These are phyloP conservation scores for Kazachstania kunashirensis DNA, from an alignment of 805 yeast species.

Conservation along the genomic window DNA sequence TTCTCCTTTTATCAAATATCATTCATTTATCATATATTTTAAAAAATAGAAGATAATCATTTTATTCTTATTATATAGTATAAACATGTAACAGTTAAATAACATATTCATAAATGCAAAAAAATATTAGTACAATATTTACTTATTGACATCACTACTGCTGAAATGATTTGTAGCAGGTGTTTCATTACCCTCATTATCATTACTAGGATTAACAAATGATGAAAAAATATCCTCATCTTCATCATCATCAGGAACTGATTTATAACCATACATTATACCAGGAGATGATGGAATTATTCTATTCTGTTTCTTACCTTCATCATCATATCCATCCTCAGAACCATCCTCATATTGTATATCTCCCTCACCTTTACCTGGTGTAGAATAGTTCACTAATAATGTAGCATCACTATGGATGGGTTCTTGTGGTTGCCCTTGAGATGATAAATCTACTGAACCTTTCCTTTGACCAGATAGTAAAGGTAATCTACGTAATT, in stretches of 20 bases:
- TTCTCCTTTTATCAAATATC: too few relatives aligned
- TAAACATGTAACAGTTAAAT: not conserved
- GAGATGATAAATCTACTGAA: not conserved
- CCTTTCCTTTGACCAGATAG: constrained; percentile 8
- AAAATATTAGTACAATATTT: not conserved
- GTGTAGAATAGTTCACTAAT: constrained; percentile 7
- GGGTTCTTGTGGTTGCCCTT: not conserved
- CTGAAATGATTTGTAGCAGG: constrained; percentile 22
- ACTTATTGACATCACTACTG: not conserved
- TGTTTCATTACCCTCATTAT: constrained; percentile 12
- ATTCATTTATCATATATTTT: too few relatives aligned
- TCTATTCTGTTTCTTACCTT: constrained; percentile 20
- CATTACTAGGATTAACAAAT: constrained; percentile 11
- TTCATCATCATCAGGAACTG: constrained; percentile 7
- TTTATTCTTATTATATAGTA: not conserved
- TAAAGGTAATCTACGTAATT: constrained; percentile 23
- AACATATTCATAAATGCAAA: not conserved
- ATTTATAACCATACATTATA: constrained; percentile 21
- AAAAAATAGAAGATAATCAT: too few relatives aligned
- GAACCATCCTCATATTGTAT: constrained; percentile 4
- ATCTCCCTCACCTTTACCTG: constrained; percentile 1
- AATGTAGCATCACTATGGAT: constrained; percentile 7
- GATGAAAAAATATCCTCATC: constrained; percentile 20
- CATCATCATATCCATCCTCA: constrained; percentile 12
- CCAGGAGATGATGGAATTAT: constrained; percentile 29